phyloP scores from a whole-genome alignment of 1,284 basidiomycete genomes.

The Trichosporon coremiiforme region DNA sequence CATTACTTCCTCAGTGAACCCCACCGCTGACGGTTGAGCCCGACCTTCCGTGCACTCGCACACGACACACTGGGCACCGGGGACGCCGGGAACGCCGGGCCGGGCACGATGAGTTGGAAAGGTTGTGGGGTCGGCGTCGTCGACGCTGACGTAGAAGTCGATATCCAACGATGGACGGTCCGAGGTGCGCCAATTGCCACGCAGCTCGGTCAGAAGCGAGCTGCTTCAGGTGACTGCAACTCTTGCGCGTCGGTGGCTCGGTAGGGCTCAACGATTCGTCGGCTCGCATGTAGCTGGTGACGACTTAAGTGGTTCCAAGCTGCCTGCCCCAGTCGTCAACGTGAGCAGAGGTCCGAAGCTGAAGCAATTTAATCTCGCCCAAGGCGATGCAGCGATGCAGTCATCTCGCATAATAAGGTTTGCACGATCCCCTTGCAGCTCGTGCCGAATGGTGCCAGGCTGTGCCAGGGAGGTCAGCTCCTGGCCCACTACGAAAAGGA shows the following conservation, averaged over 20 bases:
- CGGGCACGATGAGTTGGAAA: not conserved
- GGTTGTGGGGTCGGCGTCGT: not conserved
- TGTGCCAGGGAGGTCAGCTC: no score
- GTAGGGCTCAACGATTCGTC: no score
- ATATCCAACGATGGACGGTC: not conserved
- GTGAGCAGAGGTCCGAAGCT: not conserved
- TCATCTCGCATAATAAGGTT: not conserved
- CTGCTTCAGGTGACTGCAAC: no score
- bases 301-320: no score
- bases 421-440: not conserved
- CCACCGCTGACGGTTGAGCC: no score
- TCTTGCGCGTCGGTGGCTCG: no score
- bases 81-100: no score
- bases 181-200: not conserved
- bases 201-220: not conserved
- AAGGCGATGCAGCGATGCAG: slow-evolving; percentile 16
- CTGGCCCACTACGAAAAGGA: no score
- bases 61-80: no score
- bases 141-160: not conserved
- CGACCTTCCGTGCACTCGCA: no score
- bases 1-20: no score
- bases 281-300: no score
- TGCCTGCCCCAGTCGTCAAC: slow-evolving; percentile 9
- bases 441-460: not conserved
- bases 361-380: slow-evolving; percentile 4